A percentile compares a stretch with the other conserved stretches of the same genome.
Conservation (phyloP, 2,329 filamentous ascomycete genomes). For the Bisporella sp. region DNA sequence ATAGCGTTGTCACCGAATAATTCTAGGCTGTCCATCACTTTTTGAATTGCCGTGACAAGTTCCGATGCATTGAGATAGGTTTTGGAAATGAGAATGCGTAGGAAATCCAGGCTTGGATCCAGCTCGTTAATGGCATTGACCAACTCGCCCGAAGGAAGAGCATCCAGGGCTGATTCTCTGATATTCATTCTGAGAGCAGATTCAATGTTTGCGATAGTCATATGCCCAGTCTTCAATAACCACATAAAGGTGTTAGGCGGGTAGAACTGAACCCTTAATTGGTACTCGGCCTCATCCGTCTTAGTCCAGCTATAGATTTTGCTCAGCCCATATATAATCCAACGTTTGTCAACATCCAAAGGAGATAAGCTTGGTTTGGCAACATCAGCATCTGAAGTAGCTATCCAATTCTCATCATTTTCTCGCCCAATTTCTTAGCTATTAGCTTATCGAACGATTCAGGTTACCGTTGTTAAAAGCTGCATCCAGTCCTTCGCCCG, state of each 20-base stretch:
- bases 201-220: slow-evolving; percentile 52
- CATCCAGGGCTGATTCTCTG: slow-evolving; percentile 28
- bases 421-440: slow-evolving; percentile 27
- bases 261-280: slow-evolving; percentile 35
- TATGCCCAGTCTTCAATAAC: slow-evolving; percentile 51
- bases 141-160: slow-evolving; percentile 52
- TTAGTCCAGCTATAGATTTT: slow-evolving; percentile 36
- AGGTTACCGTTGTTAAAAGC: slow-evolving; percentile 29
- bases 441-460: slow-evolving; percentile 35
- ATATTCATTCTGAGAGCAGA: slow-evolving; percentile 46
- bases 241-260: slow-evolving; percentile 48
- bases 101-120: slow-evolving; percentile 61
- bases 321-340: slow-evolving; percentile 48
- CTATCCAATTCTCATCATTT: slow-evolving; percentile 3
- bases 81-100: slow-evolving; percentile 57
- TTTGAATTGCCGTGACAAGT: slow-evolving; percentile 57
- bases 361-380: slow-evolving; percentile 33
- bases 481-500: slow-evolving; percentile 26
- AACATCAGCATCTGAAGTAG: not conserved
- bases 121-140: slow-evolving; percentile 54
- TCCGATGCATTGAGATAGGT: slow-evolving; percentile 61
- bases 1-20: slow-evolving; percentile 28
- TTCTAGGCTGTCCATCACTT: slow-evolving; percentile 64
- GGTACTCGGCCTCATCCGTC: slow-evolving; percentile 7
- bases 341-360: slow-evolving; percentile 54